These are phyloP conservation scores for Arthrinium phaeospermum DNA, from an alignment of 2,329 filamentous ascomycete species.

Conservation along the genomic window DNA sequence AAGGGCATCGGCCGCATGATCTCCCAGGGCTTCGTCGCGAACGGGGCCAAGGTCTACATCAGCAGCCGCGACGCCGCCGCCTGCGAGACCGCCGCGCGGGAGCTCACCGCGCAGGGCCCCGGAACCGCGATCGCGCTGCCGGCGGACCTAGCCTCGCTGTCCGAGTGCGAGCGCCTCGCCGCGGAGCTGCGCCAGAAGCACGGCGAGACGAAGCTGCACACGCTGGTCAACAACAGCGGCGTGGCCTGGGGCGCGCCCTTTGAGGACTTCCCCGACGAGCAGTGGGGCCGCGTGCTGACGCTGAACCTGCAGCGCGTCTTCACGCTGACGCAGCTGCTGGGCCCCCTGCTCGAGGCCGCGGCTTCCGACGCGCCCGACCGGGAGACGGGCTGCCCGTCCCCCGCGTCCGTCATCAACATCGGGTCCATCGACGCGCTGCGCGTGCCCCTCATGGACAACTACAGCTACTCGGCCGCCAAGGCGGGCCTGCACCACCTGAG, in stretches of 20 bases:
- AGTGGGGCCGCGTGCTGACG: constrained; percentile 65
- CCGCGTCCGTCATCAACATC: constrained; percentile 68
- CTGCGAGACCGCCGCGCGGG: constrained; percentile 60
- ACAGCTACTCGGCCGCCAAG: constrained; percentile 65
- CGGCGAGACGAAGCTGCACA: constrained; percentile 57
- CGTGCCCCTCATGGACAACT: constrained; percentile 64
- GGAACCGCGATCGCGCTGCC: constrained; percentile 63
- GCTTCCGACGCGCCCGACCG: constrained; percentile 33
- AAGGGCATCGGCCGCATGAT: constrained; percentile 74
- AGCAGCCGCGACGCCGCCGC: constrained; percentile 66
- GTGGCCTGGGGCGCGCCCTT: constrained; percentile 68
- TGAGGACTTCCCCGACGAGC: constrained; percentile 62
- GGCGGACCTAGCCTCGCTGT: constrained; percentile 67
- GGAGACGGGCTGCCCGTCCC: constrained; percentile 46
- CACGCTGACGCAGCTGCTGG: constrained; percentile 66
- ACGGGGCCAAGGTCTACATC: constrained; percentile 70
- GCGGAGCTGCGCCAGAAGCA: constrained; percentile 51
- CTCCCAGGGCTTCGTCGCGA: constrained; percentile 67
- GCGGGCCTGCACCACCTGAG: constrained; percentile 69
- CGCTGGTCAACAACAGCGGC: constrained; percentile 71
- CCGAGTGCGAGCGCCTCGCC: constrained; percentile 60
- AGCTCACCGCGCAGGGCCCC: constrained; percentile 58
- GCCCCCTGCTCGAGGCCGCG: constrained; percentile 61
- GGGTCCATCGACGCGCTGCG: constrained; percentile 67
- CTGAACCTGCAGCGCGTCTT: constrained; percentile 74